A percentile compares a stretch with the other conserved stretches of the same genome.
Conservation (phyloP, 306 rosid species). For the Medicago lupulina region DNA sequence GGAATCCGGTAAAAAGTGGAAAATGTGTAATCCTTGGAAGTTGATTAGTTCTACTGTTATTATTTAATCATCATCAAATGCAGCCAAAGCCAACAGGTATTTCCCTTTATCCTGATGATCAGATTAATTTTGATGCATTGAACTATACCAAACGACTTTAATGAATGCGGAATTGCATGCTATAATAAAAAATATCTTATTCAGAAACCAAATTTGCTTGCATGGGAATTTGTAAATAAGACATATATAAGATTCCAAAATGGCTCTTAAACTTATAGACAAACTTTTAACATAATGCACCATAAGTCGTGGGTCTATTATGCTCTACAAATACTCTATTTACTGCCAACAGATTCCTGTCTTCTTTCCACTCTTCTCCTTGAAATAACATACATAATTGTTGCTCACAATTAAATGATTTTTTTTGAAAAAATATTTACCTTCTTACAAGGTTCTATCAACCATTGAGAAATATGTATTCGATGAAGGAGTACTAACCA, state of each 20-base stretch:
- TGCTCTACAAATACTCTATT: slow-evolving; percentile 21
- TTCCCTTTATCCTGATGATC: slow-evolving; percentile 34
- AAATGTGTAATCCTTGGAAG: slow-evolving; percentile 39
- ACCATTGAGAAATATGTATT: not conserved
- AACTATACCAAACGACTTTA: slow-evolving; percentile 27
- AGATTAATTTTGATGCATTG: slow-evolving; percentile 41
- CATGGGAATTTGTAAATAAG: slow-evolving; percentile 24
- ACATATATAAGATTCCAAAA: slow-evolving; percentile 33
- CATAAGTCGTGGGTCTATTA: slow-evolving; percentile 9
- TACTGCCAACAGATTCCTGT: slow-evolving; percentile 35
- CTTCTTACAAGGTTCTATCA: slow-evolving; percentile 5
- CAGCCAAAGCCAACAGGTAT: slow-evolving; percentile 31
- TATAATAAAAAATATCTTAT: slow-evolving; percentile 50
- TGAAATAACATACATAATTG: slow-evolving; percentile 19
- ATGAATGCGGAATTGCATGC: slow-evolving; percentile 60
- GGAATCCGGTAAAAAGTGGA: slow-evolving; percentile 68
- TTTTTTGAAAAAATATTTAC: not conserved
- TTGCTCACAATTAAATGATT: not conserved
- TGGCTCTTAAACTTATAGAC: slow-evolving; percentile 36
- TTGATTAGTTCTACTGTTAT: slow-evolving; percentile 45
- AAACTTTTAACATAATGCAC: not conserved
- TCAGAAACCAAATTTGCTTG: slow-evolving; percentile 41
- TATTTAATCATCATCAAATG: slow-evolving; percentile 32
- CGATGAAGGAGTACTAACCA: not conserved
- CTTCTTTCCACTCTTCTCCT: slow-evolving; percentile 16